Evolutionary conservation across 164 flowering plant genomes (phyloP).

Genomic region (Chloranthus sessilifolius): DNA sequence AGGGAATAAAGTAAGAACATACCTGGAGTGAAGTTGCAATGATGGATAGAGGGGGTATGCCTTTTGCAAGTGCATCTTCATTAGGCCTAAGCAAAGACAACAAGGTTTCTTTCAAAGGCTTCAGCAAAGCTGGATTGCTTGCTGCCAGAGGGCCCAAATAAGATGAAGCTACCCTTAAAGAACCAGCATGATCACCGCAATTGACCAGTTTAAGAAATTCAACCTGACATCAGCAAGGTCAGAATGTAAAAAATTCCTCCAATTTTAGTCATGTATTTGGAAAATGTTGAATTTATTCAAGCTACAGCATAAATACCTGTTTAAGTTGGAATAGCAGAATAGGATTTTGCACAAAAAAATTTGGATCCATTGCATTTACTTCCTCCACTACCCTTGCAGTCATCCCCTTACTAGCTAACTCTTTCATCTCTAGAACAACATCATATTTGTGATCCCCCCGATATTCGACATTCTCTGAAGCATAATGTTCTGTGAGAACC

Average conservation of each 20-base stretch:
- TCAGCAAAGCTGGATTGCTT: conserved; percentile 61
- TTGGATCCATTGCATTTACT: conserved; percentile 64
- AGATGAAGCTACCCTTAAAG: conserved; percentile 75
- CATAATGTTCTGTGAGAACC: conserved; percentile 27
- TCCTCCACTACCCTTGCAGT: conserved; percentile 88
- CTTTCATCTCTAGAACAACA: conserved; percentile 70
- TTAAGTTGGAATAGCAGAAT: conserved; percentile 74
- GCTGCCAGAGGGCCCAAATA: conserved; percentile 90
- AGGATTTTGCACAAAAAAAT: conserved; percentile 72
- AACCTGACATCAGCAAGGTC: conserved; percentile 43
- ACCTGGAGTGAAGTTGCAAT: conserved; percentile 96
- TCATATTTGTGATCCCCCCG: conserved; percentile 54
- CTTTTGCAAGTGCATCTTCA: conserved; percentile 48
- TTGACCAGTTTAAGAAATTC: conserved; percentile 88
- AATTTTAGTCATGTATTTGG: neutral
- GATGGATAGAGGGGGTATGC: conserved; percentile 66
- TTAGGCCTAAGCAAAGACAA: conserved; percentile 65
- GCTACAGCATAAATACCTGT: conserved; percentile 49
- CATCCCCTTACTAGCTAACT: conserved; percentile 76
- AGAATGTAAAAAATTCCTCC: conserved; percentile 3
- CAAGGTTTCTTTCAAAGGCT: conserved; percentile 90
- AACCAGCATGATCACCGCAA: conserved; percentile 66
- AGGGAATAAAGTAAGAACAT: neutral
- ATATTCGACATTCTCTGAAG: conserved; percentile 11
- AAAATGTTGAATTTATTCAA: conserved; percentile 1